Base-by-base conservation (phyloP, 345 rosid species). In the Clarkia xantiana region DNA sequence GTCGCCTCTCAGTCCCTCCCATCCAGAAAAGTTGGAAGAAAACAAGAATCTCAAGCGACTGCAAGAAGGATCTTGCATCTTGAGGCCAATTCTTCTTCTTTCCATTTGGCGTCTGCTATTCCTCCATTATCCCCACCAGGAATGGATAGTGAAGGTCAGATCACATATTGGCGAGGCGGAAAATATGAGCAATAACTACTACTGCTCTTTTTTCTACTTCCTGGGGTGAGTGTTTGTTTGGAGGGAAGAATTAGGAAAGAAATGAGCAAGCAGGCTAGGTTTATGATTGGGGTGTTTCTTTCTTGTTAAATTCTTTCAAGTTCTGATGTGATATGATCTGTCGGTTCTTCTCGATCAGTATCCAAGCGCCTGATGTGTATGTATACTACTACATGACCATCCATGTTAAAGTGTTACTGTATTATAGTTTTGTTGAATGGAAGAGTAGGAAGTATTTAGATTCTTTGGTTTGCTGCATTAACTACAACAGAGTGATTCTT, bases 121-220 rank as follows among this genome's bases (percentile, higher is more conserved):
- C 98, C 96, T 46, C 98, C 94, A 12, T 49, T 62, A 45, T 70
- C 98, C 2, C 83, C 96, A 19, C 97, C 96, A 10, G 78, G 77
- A 48, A 59, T 62, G 42, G 72, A 71, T 44, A 47, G 42, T 51
- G 51, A 44, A 49, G 49, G 42, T 51, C 53, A 44, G 51, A 53
- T 60, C 46, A 19, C 55, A 19, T 34, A 51, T 40, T 77, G 18
- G 57, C 54, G 49, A 51, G 48, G 41, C 45, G 36, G 18, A 14
- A 14, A 49, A 9, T n/a, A 6, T 3, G 13, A 38, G 34, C 19
- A 22, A 29, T 29, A 5, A 25, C 39, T 43, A 34, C 50, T 56
- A 38, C 22, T 42, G 40, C 60, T 65, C 59, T 68, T 48, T 46
- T 62, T 62, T 55, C 60, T 67, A 55, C 64, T 42, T 55, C 46